Evolutionary conservation across 2,329 filamentous ascomycete genomes (phyloP), one percentile per base, ranked within the genome.

Genomic region (Pezicula neosporulosa): DNA sequence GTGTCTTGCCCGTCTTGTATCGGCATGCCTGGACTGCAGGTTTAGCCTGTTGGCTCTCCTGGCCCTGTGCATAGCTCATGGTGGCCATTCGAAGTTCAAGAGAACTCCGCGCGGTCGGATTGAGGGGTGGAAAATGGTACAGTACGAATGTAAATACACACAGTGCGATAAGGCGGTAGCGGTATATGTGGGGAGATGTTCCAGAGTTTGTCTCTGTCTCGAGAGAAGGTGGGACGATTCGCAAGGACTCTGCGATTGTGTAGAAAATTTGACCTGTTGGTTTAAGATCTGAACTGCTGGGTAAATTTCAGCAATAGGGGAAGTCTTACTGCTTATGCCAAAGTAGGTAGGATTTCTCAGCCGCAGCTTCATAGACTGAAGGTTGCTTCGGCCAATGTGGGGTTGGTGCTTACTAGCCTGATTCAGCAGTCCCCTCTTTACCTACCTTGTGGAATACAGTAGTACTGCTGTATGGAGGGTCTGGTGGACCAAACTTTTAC

Each of bases 1-100:
- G 77, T 21, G 94, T 97, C 80, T 99, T 99, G 58, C 94, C 94
- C 6, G 96, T 96, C 77, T 97, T 99, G 80, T 99, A 99, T 61
- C 92, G 85, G 70, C 93, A 99, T 63, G 94, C 92, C 73, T 97
- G 92, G 57, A 97, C 83, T 70, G 91, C 86, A 3, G 86, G 80
- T 43, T 47, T 41, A 16, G 44, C 44, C 7, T 28, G 48, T 15
- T 45, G 42, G 43, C 35, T 41, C 16, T 48, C 39, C 39, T 42
- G 39, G 39, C 18, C 12, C 10, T 18, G 12, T 13, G 18, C 18
- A 16, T 42, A 42, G 39, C 39, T 42, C 39, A 42, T 42, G 24
- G 39, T 42, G 39, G 39, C 16, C 39, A 42, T 42, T 24, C 39
- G 18, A 19, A 42, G 39, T 24, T 12, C 6, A 13, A 7, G 39